Base-by-base conservation (phyloP, 441 rosid species). In the Adansonia gregorii region DNA sequence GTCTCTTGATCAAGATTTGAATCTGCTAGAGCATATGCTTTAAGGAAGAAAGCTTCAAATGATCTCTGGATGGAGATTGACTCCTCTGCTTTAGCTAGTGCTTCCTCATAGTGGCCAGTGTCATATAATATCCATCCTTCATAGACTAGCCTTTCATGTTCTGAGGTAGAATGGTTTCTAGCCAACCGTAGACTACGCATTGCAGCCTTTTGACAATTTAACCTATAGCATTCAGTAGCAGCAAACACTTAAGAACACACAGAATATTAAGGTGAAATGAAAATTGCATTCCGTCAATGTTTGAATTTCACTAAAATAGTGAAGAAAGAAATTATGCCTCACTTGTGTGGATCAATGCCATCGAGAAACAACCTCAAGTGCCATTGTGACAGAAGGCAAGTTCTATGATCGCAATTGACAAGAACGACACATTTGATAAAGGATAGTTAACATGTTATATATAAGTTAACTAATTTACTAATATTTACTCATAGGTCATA, bases 91-190 rank as follows among this genome's bases (percentile, higher is more conserved):
- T 88, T 97, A 24, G 93, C 93, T 51, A 97, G 87, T 14, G 99
- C 98, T 85, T 97, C 99, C 83, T 93, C 97, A 0, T 95, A 93
- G 85, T 94, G 93, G 17, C 99, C 97, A 68, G 95, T 93, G 84
- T 94, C 99, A 74, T 93, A 97, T 78, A 92, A 71, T 77, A 97
- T 91, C 99, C 98, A 97, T 61, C 98, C 99, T 86, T 97, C 98
- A 61, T 97, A 97, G 52, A 97, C 97, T 19, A 94, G 98, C 83
- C 88, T 89, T 86, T 97, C 99, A 78, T 93, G 92, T 83, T 91
- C 89, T 0, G 91, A 85, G 76, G 88, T 83, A 49, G 98, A 90
- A 84, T 86, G 89, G 81, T 93, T 97, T 83, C 99, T 88, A 61
- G 98, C 98, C 86, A 94, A 74, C 55, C 98, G 87, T 78, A 97